Conservation (phyloP, 176 grass and related monocot genomes). For the Poa pratensis region DNA sequence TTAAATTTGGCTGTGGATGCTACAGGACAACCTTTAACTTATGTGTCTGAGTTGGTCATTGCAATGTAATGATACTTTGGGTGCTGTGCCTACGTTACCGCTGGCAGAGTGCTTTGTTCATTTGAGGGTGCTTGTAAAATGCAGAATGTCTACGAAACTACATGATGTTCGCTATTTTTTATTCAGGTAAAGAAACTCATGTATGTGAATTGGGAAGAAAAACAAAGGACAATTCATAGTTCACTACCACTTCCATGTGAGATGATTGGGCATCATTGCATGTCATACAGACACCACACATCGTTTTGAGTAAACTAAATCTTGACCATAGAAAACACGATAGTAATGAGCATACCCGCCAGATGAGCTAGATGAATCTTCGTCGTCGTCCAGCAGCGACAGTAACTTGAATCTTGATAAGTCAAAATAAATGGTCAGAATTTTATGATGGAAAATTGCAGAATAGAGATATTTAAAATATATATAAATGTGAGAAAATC, state of each 20-base stretch:
- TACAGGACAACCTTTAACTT: background rate
- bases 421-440: background rate
- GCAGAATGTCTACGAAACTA: background rate
- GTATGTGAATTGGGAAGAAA: background rate
- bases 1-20: background rate
- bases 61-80: background rate
- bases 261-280: background rate
- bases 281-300: background rate
- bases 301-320: background rate
- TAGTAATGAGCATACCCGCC: background rate
- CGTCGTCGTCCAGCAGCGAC: background rate
- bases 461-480: background rate
- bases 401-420: background rate
- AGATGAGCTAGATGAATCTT: background rate
- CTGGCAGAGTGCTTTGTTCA: background rate
- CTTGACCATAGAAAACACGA: background rate
- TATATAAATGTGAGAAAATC: background rate
- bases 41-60: background rate
- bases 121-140: constrained; percentile 3
- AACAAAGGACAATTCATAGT: background rate
- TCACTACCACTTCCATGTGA: background rate
- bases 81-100: background rate
- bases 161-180: background rate
- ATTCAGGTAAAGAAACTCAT: background rate
- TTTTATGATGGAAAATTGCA: background rate